Conservation (phyloP, 805 yeast genomes). For the Ogataea paraovalis region DNA sequence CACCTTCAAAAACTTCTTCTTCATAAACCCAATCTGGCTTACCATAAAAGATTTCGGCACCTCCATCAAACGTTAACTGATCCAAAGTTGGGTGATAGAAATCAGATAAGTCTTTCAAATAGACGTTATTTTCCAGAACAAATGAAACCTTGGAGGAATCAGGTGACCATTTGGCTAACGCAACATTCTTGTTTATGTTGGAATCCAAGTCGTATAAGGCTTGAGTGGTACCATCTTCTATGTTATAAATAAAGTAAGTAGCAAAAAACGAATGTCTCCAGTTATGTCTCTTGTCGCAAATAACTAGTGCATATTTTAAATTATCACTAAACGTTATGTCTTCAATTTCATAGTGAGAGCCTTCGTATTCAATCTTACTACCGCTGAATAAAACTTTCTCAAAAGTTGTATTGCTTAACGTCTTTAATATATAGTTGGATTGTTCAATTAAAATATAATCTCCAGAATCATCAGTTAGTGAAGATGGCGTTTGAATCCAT, state of each 20-base stretch:
- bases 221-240: conserved; percentile 28
- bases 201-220: conserved; percentile 20
- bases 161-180: conserved; percentile 72
- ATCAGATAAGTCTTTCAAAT: conserved; percentile 38
- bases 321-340: conserved; percentile 64
- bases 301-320: conserved; percentile 52
- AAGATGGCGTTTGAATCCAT: conserved; percentile 59
- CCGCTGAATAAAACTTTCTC: conserved; percentile 48
- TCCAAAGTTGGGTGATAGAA: conserved; percentile 24
- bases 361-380: conserved; percentile 38
- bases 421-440: conserved; percentile 52
- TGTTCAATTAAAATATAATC: conserved; percentile 52
- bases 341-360: conserved; percentile 43
- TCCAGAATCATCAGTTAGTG: conserved; percentile 56
- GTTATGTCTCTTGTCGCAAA: conserved; percentile 57
- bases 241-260: conserved; percentile 57
- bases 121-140: conserved; percentile 69
- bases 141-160: conserved; percentile 61
- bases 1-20: conserved; percentile 76
- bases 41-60: conserved; percentile 70
- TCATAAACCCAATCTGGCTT: conserved; percentile 95
- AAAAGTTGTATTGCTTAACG: conserved; percentile 41
- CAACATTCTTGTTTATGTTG: conserved; percentile 26
- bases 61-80: conserved; percentile 69
- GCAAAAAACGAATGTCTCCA: conserved; percentile 75